Evolutionary conservation across 768 basidiomycete genomes (phyloP), one percentile per base, ranked within the genome.

Genomic region (Amanita pallidorosea): DNA sequence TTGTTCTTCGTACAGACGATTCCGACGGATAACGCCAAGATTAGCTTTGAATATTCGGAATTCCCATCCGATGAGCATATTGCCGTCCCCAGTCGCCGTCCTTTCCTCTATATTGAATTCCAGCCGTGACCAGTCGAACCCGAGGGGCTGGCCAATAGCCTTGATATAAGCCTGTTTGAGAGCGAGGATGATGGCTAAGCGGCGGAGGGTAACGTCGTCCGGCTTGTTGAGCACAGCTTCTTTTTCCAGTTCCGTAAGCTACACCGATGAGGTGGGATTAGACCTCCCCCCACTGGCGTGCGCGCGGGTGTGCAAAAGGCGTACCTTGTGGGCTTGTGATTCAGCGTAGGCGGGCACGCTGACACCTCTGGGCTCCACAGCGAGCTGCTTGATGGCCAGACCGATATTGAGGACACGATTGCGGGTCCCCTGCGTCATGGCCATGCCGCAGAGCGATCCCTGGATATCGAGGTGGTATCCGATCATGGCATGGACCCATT

Each of bases 81-180:
- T 75, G 4, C 80, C 79, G 62, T 91, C 89, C 2, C 83, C 84
- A 1, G 67, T 72, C 6, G 82, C 85, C 2, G 65, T 72, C 54
- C 77, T 69, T 34, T 74, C 74, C 11, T 56, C 82, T 43, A 90
- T 76, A 64, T 89, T 79, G 70, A 89, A 88, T 56, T 90, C 85
- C 54, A 92, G 79, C 2, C 88, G 81, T 5, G 82, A 80, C 67
- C 74, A 86, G 67, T 90, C 87, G 62, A 91, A 89, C 1, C 85
- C 87, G 13, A 80, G 65, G 4, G 85, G 80, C 55, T 89, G 88
- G 2, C 87, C 89, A 54, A 90, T 82, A 0, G 89, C 89, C 57
- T 83, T 81, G 67, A 88, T 82, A 64, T 91, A 90, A 3, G 89
- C 80, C 18, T 83, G 72, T 58, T 91, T 92, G 60, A 91, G 73